These are phyloP conservation scores for Furculomyces boomerangus DNA, from an alignment of 371 early-diverging fungal genomes.

Conservation along the genomic window DNA sequence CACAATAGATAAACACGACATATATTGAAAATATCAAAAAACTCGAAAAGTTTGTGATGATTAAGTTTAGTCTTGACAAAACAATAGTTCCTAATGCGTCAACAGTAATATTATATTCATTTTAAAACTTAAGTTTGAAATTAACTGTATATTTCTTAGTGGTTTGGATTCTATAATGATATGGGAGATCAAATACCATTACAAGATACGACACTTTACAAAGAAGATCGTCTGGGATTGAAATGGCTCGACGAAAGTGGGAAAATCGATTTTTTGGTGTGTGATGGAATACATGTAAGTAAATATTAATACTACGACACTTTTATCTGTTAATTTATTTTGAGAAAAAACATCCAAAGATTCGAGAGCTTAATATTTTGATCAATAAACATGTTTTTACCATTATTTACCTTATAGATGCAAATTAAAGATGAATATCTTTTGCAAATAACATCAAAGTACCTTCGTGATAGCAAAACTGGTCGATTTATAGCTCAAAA, in stretches of 20 bases:
- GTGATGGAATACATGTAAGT: conserved; percentile 58
- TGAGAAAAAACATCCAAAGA: too few relatives aligned
- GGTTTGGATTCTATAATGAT: conserved; percentile 52
- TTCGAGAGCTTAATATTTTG: too few relatives aligned
- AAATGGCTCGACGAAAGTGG: conserved; percentile 30
- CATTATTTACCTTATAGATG: too few relatives aligned
- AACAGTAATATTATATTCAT: conserved; percentile 28
- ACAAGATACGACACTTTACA: conserved; percentile 36
- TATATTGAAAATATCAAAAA: conserved; percentile 34
- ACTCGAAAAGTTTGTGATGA: conserved; percentile 55
- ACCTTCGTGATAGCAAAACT: too few relatives aligned
- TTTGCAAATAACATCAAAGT: too few relatives aligned
- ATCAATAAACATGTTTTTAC: too few relatives aligned
- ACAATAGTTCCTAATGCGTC: conserved; percentile 61
- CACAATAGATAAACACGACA: conserved; percentile 21
- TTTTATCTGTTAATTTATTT: too few relatives aligned
- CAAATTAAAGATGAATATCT: too few relatives aligned
- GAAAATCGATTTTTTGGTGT: conserved; percentile 35
- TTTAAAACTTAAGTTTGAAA: background rate
- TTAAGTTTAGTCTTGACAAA: conserved; percentile 54
- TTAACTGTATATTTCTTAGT: conserved; percentile 23
- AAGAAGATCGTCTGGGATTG: conserved; percentile 47
- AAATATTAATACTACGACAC: too few relatives aligned
- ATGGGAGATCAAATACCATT: conserved; percentile 29
- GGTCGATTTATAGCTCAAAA: too few relatives aligned